Base-by-base conservation (phyloP, 2,329 filamentous ascomycete species). In the Aureobasidium sp. region DNA sequence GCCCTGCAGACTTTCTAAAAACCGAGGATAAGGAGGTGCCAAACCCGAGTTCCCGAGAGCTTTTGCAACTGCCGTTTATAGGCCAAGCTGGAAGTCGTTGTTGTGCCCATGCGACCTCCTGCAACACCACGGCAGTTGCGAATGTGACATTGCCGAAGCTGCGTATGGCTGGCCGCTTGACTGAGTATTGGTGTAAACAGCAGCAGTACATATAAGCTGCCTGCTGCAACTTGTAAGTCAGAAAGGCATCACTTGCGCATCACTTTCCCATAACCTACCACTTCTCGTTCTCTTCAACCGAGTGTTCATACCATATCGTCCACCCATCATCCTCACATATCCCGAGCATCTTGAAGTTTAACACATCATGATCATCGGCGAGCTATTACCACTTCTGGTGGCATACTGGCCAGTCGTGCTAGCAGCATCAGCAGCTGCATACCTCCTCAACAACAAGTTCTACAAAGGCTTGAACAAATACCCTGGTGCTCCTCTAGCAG, bases 381-480 rank as follows among this genome's bases (percentile, higher is more conserved):
- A 69, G 52, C 36, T 72, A 11, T 13, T 71, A 1, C 63, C 66
- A 5, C n/a, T 70, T 8, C 52, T 72, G 39, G 61, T 68, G 48
- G 67, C 67, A 11, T 76, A 79, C 66, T 80, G 77, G 77, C 76
- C 75, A 11, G 34, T 76, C 29, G 57, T 70, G 5, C 68, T 78
- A 10, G 59, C 68, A 13, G 68, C 69, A 8, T 57, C 68, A 27
- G 41, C 75, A 5, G 66, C 70, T 34, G 68, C 30, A 32, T 32
- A 32, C 30, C 30, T 32, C 8, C 5, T 32, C 8, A 6, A 5
- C 5, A 5, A 32, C 5, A 32, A 8, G 8, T 32, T 32, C 30
- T 8, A 8, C 5, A 32, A 8, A 32, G 30, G 30, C 8, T 32
- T 32, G 30, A 32, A 32, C 30, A 32, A 32, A 8, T 32, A 32